These are phyloP conservation scores for Malus hybrid DNA, from an alignment of 331 rosid species.

Conservation along the genomic window DNA sequence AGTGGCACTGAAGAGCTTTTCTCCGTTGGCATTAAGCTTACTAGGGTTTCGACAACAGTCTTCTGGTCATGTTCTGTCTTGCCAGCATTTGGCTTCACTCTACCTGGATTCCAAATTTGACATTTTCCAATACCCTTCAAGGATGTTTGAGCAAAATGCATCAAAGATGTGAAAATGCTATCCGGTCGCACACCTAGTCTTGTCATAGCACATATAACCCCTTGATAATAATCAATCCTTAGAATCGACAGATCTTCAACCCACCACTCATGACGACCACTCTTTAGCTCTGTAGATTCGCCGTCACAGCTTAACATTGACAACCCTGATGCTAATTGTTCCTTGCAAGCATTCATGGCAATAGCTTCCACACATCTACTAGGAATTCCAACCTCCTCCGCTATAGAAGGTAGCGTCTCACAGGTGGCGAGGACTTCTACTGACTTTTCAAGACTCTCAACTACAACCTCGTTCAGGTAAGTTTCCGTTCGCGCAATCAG, in stretches of 20 bases:
- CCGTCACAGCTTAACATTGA: slow-evolving; percentile 45
- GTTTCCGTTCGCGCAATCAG: slow-evolving; percentile 47
- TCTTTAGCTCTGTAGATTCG: slow-evolving; percentile 52
- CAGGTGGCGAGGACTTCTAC: slow-evolving; percentile 67
- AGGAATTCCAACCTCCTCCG: slow-evolving; percentile 52
- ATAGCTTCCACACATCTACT: slow-evolving; percentile 69
- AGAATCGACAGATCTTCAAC: slow-evolving; percentile 61
- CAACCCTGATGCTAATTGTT: slow-evolving; percentile 64
- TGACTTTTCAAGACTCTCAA: slow-evolving; percentile 55
- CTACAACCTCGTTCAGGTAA: slow-evolving; percentile 59
- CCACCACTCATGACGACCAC: slow-evolving; percentile 65
- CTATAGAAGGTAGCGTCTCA: slow-evolving; percentile 41
- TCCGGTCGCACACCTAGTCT: slow-evolving; percentile 61
- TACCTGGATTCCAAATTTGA: slow-evolving; percentile 54
- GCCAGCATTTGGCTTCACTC: slow-evolving; percentile 30
- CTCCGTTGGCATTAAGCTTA: slow-evolving; percentile 58
- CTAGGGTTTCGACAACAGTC: slow-evolving; percentile 51
- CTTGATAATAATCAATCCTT: slow-evolving; percentile 49
- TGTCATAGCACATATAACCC: slow-evolving; percentile 58
- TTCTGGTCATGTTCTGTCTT: slow-evolving; percentile 48
- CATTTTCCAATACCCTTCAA: slow-evolving; percentile 59
- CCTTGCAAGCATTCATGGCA: slow-evolving; percentile 76
- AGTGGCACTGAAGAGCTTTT: slow-evolving; percentile 52
- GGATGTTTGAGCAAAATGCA: slow-evolving; percentile 81
- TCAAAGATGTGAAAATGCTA: slow-evolving; percentile 54